Percentiles rank a stretch among this genome's conserved stretches.
Conservation (phyloP, 768 basidiomycete species). For the Serendipita sp. region DNA sequence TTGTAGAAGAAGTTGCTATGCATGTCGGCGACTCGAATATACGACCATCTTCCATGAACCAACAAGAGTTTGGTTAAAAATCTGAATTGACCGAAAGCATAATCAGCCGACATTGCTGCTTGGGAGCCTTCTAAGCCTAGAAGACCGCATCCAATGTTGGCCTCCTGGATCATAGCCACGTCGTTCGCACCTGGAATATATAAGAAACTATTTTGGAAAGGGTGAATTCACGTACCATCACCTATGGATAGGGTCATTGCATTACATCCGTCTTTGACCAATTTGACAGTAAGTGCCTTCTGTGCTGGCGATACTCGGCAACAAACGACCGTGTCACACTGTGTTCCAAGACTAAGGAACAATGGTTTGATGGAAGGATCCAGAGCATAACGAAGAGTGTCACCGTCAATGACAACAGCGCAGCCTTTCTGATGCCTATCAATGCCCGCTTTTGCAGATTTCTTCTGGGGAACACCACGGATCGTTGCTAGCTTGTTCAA, state of each 20-base stretch:
- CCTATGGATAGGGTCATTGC: slow-evolving; percentile 97
- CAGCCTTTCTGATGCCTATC: slow-evolving; percentile 36
- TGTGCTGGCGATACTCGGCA: slow-evolving; percentile 96
- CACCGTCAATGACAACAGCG: slow-evolving; percentile 93
- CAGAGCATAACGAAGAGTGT: slow-evolving; percentile 73
- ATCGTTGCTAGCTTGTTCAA: slow-evolving; percentile 88
- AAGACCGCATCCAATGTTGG: slow-evolving; percentile 92
- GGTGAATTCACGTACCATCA: slow-evolving; percentile 36
- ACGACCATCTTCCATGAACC: slow-evolving; percentile 95
- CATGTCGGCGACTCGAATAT: slow-evolving; percentile 92
- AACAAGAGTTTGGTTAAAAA: slow-evolving; percentile 82
- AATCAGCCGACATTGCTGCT: slow-evolving; percentile 98
- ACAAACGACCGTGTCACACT: slow-evolving; percentile 96
- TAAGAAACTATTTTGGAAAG: neutral
- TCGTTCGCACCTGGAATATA: slow-evolving; percentile 59
- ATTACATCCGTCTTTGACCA: slow-evolving; percentile 88
- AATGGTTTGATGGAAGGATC: slow-evolving; percentile 60
- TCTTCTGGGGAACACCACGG: slow-evolving; percentile 46
- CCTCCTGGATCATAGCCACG: slow-evolving; percentile 98
- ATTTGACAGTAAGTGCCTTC: slow-evolving; percentile 90
- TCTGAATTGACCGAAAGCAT: slow-evolving; percentile 94
- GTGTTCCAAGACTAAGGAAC: slow-evolving; percentile 84
- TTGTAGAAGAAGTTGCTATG: slow-evolving; percentile 98
- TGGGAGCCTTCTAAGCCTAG: slow-evolving; percentile 93
- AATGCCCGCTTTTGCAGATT: slow-evolving; percentile 10